A percentile compares a stretch with the other conserved stretches of the same genome.
Conservation (phyloP, 352 stramenopile species). For the Phytophthora nicotianae region DNA sequence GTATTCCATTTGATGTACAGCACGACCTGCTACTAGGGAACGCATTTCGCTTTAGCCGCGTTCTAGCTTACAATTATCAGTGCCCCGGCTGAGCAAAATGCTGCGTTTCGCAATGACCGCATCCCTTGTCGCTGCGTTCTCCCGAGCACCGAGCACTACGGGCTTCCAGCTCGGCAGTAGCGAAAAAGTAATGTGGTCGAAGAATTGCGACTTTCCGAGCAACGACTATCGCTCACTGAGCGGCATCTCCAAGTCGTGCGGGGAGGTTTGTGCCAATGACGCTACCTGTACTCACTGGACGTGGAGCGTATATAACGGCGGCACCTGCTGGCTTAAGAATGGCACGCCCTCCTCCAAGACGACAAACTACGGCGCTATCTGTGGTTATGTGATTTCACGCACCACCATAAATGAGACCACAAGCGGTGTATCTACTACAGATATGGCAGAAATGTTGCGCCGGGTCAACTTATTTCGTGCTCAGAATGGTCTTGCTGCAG, state of each 20-base stretch:
- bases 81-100: neutral
- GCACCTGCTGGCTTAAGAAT: constrained; percentile 50
- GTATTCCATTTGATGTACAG: constrained; percentile 5
- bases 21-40: neutral
- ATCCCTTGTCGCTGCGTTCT: constrained; percentile 4
- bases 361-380: constrained; percentile 28
- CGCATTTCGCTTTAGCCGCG: constrained; percentile 15
- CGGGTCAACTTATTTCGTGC: constrained; percentile 53
- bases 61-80: no score
- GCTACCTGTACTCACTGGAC: constrained; percentile 47
- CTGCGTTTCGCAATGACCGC: constrained; percentile 1
- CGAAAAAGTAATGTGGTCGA: constrained; percentile 43
- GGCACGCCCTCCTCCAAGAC: constrained; percentile 23
- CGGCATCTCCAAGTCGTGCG: constrained; percentile 35
- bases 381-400: constrained; percentile 44
- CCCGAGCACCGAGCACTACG: neutral
- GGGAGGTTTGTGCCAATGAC: constrained; percentile 39
- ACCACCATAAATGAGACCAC: constrained; percentile 14
- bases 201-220: constrained; percentile 39
- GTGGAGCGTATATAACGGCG: constrained; percentile 41
- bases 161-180: constrained; percentile 26
- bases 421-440: constrained; percentile 37
- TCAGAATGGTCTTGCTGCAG: constrained; percentile 39
- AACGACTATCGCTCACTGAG: constrained; percentile 35
- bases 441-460: constrained; percentile 49